Evolutionary conservation across 345 rosid species (phyloP), one percentile per base, ranked within the genome.

Genomic region (Aurinia saxatilis): DNA sequence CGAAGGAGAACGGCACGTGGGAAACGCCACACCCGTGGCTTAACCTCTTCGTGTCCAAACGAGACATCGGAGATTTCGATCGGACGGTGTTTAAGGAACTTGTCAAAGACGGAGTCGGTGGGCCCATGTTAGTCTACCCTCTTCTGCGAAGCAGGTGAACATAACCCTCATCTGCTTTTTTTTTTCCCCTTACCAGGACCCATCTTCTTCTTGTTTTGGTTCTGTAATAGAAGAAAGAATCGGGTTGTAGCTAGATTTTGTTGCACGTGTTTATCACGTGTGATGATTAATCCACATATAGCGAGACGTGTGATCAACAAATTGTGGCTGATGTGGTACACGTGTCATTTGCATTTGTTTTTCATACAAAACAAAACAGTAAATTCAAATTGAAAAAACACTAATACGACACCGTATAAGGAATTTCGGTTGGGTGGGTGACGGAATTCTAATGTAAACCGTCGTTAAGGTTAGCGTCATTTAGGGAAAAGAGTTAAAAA

Each of bases 21-120:
- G 95, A 87, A 31, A 66, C 83, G 10, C 91, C 99, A 2, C 99
- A 92, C 80, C 99, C 99, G 16, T 92, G 99, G 99, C 59, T 92
- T 69, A 92, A 92, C 67, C 65, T 92, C 52, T 82, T 89, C 48
- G 85, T 92, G 46, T 84, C 99, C 7, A 78, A 75, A 40, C 41
- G 61, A 0, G 80, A 82, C 63, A 85, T 92, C 7, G 82, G 47
- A 1, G 72, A 75, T 0, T 92, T 90, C n/a, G 83, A 87, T 78
- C 88, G 78, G 44, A 51, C 12, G 75, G 86, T 92, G 57, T 92
- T 92, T 60, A 84, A 84, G 55, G 53, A 40, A 50, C 71, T 82
- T 42, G 66, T 90, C 49, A 87, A 80, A 66, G 72, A 79, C 11
- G 99, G 99, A 10, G 76, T 92, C 13, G 89, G 84, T 17, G 99